Evolutionary conservation across 495 filamentous ascomycete genomes (phyloP), one percentile per base, ranked within the genome.

Genomic region (Terfezia boudieri): DNA sequence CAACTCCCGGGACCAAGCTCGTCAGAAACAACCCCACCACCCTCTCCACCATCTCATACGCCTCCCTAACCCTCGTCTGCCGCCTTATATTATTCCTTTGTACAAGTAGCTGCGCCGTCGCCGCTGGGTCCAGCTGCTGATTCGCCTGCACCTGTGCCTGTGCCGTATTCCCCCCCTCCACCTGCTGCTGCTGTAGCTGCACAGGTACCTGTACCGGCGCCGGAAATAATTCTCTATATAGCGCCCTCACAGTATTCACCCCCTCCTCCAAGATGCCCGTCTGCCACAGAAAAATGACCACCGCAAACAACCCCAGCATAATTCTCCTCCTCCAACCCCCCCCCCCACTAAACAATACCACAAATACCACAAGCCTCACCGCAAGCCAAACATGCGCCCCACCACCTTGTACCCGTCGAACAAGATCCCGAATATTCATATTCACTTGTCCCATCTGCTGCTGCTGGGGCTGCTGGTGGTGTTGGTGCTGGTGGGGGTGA

Each of bases 251-350:
- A 20, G 41, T 8, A 14, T 14, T 20, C 1, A 46, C 3, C 17
- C 17, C 4, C 17, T 60, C 58, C 17, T 64, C 57, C 35, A 64
- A 53, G 26, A 64, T 49, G 12, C 62, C 62, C 9, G 62, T 64
- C 57, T 64, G 59, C 62, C 62, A 64, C 37, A 64, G 59, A 50
- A 64, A 64, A 20, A 64, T 64, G 9, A 57, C 49, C 8, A 61
- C 56, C 11, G 62, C 62, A 43, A 64, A 54, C 43, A 53, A 52
- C 10, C 59, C 59, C 16, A 64, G 41, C 36, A 56, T 57, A 10
- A 64, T 26, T 56, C 61, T 61, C 37, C 62, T 53, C 23, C 53
- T 53, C 62, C 61, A 64, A 8, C 61, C 61, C 14, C 61, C 62
- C 36, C 58, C 58, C 0, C 61, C 59, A 3, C 61, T 57, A 38